Base-by-base conservation (phyloP, 768 basidiomycete genomes). In the Lyophyllum decastes region DNA sequence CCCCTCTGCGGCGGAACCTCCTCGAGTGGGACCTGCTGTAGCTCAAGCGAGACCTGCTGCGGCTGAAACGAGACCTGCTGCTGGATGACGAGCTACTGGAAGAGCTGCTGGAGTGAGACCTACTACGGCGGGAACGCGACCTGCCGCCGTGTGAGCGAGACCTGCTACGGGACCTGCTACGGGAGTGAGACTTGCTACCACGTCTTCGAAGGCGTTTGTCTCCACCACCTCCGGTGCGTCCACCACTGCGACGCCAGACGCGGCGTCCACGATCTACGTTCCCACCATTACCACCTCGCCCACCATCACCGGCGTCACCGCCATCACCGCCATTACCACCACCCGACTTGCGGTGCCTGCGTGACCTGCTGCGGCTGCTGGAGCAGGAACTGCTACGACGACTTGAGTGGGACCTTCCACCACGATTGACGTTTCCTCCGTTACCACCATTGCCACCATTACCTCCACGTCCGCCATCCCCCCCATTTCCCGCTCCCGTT, bases 241-340 rank as follows among this genome's bases (percentile, higher is more conserved):
- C 21, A n/a, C 27, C 25, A 19, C 17, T 9, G 19, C 44, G 30
- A 40, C 40, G 12, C 51, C 51, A 43, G 22, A 8, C 41, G 9
- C 22, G 41, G n/a, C 41, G 22, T 30, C 30, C 30, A 10, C 30
- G 35, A 7, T 38, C 35, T 30, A n/a, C 47, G 8, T 44, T 35
- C 11, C 48, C 55, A 34, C 55, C 55, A 30, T 50, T 50, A 0
- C 55, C 55, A 19, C 55, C 55, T 21, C 30, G 38, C 25, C 54
- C 54, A 40, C 54, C 54, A 12, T 55, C 17, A 2, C 54, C 54
- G 12, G 45, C 54, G 12, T 46, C 54, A n/a, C 55, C 55, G 2
- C 48, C 55, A 22, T 27, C 12, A 11, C 55, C 55, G 2, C 55
- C 55, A 21, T 56, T 50, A 40, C 50, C 50, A 40, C 38, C 50